Base-by-base conservation (phyloP, 768 basidiomycete genomes). In the Xerocomus potaroensis region DNA sequence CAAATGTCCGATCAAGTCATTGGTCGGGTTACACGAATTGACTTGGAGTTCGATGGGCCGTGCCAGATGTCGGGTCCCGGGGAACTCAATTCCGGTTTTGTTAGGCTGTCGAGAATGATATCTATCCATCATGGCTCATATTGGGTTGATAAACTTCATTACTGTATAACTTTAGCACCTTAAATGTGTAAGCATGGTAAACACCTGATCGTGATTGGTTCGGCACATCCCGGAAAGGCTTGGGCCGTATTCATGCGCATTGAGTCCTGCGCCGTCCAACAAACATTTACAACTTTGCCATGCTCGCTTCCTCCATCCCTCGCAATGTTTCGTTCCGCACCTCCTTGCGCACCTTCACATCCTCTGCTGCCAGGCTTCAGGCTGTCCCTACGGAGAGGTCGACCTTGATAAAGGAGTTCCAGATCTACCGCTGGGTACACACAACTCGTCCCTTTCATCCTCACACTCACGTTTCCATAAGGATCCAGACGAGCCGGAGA, bases 391-490 rank as follows among this genome's bases (percentile, higher is more conserved):
- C 69, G 2, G 73, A 84, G 71, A 88, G 87, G 66, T 80, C 82
- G 0, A 79, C 79, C 15, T 63, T 87, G 56, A 73, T 84, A 60
- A 98, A 98, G 74, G 87, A 93, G 69, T 97, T 99, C 78, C 90
- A 94, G 78, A 93, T 99, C 55, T 99, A 99, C 73, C 89, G 96
- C 66, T 99, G 96, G 92, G 91, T 91, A 48, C 33, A 55, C 39
- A 7, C 15, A 12, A 35, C 6, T 5, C 27, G 2, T 14, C 15
- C 19, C 26, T 10, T 1, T 5, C 26, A 12, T 0, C 2, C 3
- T 3, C 22, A 33, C 10, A 1, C 46, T 43, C 38, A 29, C 23
- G 7, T 8, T n/a, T 18, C 0, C 23, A 37, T 21, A 57, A 83
- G 94, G 94, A 97, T 70, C 96, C 96, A 21, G 96, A 99, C 65